A percentile compares a stretch with the other conserved stretches of the same genome.
phyloP scores from a whole-genome alignment of 495 filamentous ascomycete species.

The Pseudevernia furfuracea region DNA sequence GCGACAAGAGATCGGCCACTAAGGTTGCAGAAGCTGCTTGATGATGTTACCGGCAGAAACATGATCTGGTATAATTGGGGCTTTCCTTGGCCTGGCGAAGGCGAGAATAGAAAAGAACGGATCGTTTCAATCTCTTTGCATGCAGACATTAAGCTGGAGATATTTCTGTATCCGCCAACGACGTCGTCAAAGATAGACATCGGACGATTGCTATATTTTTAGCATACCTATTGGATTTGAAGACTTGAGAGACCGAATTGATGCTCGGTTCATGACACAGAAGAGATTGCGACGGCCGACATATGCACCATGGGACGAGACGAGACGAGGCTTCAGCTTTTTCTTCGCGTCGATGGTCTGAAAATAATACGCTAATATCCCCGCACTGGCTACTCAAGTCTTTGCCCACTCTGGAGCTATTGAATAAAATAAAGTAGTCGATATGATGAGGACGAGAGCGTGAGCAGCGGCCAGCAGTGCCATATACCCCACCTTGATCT shows the following conservation, averaged over 20 bases:
- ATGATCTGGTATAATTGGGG: background rate
- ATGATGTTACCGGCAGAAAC: slow-evolving; percentile 3
- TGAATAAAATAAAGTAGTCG: too few relatives aligned
- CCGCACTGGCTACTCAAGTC: background rate
- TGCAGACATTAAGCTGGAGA: background rate
- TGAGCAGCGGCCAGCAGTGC: too few relatives aligned
- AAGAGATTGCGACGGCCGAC: background rate
- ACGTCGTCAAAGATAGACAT: background rate
- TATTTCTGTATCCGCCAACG: background rate
- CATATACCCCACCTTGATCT: too few relatives aligned
- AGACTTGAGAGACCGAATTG: background rate
- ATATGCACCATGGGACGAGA: background rate
- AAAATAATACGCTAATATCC: background rate
- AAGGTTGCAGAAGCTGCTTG: slow-evolving; percentile 7
- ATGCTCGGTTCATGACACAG: background rate
- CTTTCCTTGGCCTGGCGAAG: background rate
- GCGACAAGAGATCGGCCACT: slow-evolving; percentile 18
- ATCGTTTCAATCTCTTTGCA: slow-evolving; percentile 8
- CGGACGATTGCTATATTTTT: background rate
- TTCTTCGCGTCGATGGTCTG: too few relatives aligned
- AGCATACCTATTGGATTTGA: background rate
- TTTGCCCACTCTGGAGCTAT: background rate
- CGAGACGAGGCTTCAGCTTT: background rate
- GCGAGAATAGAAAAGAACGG: slow-evolving; percentile 15
- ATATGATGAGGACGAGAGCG: background rate